phyloP scores from a whole-genome alignment of 2,329 filamentous ascomycete genomes.

The Cyphellophora attinorum region DNA sequence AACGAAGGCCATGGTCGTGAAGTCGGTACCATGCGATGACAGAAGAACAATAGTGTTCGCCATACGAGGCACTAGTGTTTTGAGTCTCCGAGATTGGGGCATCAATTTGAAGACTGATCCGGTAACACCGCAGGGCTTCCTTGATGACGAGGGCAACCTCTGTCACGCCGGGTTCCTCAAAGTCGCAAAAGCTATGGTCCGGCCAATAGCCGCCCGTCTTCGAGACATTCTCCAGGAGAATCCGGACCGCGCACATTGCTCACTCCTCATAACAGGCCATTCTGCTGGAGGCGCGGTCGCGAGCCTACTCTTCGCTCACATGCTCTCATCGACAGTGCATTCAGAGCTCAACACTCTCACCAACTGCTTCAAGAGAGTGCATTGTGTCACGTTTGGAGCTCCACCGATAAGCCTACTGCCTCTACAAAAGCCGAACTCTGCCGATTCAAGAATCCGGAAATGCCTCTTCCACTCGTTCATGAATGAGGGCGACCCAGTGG shows the following conservation, averaged over 20 bases:
- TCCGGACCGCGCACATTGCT: slow-evolving; percentile 54
- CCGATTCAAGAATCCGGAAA: slow-evolving; percentile 40
- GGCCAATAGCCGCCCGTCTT: slow-evolving; percentile 61
- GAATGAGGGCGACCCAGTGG: slow-evolving; percentile 79
- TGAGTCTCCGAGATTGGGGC: slow-evolving; percentile 76
- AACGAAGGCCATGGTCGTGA: slow-evolving; percentile 80
- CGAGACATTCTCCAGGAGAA: slow-evolving; percentile 63
- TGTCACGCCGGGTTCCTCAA: slow-evolving; percentile 74
- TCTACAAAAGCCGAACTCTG: slow-evolving; percentile 46
- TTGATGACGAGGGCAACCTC: slow-evolving; percentile 67
- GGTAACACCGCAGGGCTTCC: slow-evolving; percentile 55
- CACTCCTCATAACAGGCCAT: slow-evolving; percentile 75
- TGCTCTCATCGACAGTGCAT: slow-evolving; percentile 51
- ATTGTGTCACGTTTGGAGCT: slow-evolving; percentile 79
- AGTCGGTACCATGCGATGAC: slow-evolving; percentile 68
- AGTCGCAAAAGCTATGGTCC: slow-evolving; percentile 66
- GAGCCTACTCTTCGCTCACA: slow-evolving; percentile 69
- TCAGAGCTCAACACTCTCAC: slow-evolving; percentile 64
- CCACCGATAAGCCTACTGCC: slow-evolving; percentile 68
- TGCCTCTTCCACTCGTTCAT: slow-evolving; percentile 70
- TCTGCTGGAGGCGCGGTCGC: slow-evolving; percentile 80
- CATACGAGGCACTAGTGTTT: slow-evolving; percentile 58
- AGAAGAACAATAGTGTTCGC: slow-evolving; percentile 74
- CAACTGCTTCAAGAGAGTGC: slow-evolving; percentile 64
- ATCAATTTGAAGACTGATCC: slow-evolving; percentile 69